A percentile compares a stretch with the other conserved stretches of the same genome.
Conservation (phyloP, 331 rosid genomes). For the Rosa hybrid region DNA sequence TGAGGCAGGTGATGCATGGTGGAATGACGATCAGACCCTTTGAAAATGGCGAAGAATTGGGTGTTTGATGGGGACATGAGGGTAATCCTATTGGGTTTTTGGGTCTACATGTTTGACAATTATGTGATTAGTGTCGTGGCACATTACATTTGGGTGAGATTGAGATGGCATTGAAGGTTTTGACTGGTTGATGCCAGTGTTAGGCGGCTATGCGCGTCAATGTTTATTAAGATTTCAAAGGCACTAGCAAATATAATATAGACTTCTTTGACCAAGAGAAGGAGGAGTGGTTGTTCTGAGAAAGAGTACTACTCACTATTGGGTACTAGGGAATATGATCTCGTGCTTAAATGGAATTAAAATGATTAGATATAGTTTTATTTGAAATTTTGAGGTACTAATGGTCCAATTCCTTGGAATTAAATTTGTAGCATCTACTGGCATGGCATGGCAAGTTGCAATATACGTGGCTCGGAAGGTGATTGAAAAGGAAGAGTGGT, state of each 20-base stretch:
- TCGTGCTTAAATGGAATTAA: not conserved
- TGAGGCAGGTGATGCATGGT: not conserved
- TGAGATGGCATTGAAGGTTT: not conserved
- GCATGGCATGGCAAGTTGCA: not conserved
- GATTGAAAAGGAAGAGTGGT: not conserved
- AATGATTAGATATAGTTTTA: not conserved
- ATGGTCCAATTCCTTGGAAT: not conserved
- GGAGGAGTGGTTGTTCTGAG: not conserved
- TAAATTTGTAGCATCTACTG: not conserved
- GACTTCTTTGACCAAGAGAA: not conserved
- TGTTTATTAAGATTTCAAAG: not conserved
- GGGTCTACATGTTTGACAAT: constrained; percentile 16
- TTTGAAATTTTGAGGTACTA: not conserved
- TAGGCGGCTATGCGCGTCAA: not conserved
- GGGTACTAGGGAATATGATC: not conserved
- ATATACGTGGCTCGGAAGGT: not conserved
- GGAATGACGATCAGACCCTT: constrained; percentile 8
- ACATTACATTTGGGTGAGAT: not conserved
- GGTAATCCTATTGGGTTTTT: not conserved
- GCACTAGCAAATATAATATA: constrained; percentile 1
- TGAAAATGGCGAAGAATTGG: not conserved
- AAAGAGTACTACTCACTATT: not conserved
- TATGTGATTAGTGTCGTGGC: not conserved
- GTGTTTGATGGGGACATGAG: not conserved
- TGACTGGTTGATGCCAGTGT: not conserved